phyloP scores from a whole-genome alignment of 1,139 yeast species.

The Pichia sp. region DNA sequence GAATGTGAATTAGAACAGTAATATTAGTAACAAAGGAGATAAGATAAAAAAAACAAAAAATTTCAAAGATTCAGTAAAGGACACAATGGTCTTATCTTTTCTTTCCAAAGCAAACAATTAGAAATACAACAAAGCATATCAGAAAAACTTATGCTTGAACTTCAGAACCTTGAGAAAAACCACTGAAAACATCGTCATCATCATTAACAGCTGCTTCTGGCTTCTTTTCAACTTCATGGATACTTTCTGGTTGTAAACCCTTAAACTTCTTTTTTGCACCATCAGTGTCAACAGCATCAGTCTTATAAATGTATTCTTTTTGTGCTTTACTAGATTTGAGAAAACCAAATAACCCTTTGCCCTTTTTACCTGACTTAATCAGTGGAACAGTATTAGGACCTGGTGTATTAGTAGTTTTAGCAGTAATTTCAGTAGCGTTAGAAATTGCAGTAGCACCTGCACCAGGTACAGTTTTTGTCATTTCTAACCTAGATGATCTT shows the following conservation, averaged over 20 bases:
- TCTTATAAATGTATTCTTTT: not conserved
- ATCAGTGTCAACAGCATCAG: slow-evolving; percentile 4
- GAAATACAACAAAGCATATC: too few species aligned
- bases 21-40: too few species aligned
- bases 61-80: too few species aligned
- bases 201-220: slow-evolving; percentile 15
- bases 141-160: slow-evolving; percentile 18
- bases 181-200: slow-evolving; percentile 32
- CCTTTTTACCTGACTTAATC: slow-evolving; percentile 9
- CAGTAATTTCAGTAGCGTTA: not conserved
- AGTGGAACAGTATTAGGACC: slow-evolving; percentile 6
- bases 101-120: too few species aligned
- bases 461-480: slow-evolving; percentile 8
- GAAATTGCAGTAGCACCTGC: slow-evolving; percentile 4
- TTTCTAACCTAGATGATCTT: slow-evolving; percentile 2
- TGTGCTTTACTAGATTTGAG: slow-evolving; percentile 6
- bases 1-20: too few species aligned
- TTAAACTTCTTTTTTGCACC: slow-evolving; percentile 14
- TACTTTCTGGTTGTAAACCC: slow-evolving; percentile 11
- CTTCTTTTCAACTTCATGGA: not conserved
- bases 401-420: not conserved
- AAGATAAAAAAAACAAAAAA: too few species aligned
- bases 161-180: slow-evolving; percentile 38
- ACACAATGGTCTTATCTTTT: too few species aligned
- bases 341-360: slow-evolving; percentile 13